Percentiles rank a stretch among this genome's conserved stretches.
Conservation (phyloP, 2,329 filamentous ascomycete species). For the Myriosclerotinia curreyana region DNA sequence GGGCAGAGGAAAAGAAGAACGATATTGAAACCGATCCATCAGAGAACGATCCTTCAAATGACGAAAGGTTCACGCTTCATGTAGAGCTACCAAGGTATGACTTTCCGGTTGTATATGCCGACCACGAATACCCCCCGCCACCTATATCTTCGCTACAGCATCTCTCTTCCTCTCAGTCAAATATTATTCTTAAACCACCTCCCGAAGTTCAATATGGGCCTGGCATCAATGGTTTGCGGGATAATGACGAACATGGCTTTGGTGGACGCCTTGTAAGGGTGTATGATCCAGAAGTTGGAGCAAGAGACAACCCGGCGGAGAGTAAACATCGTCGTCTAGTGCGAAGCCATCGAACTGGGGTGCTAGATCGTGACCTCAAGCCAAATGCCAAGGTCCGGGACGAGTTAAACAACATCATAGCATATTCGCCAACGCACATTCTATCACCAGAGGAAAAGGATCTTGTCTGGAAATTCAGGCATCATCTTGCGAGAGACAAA, state of each 20-base stretch:
- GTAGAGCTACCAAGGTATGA: constrained; percentile 93
- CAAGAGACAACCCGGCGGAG: constrained; percentile 88
- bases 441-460: constrained; percentile 91
- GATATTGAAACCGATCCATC: constrained; percentile 43
- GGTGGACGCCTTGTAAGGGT: constrained; percentile 71
- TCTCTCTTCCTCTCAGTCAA: constrained; percentile 60
- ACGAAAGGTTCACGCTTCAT: constrained; percentile 75
- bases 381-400: constrained; percentile 95
- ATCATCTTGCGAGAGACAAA: constrained; percentile 91
- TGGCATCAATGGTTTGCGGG: constrained; percentile 71
- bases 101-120: constrained; percentile 91
- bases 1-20: constrained; percentile 31
- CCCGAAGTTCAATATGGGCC: constrained; percentile 89
- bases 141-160: constrained; percentile 74
- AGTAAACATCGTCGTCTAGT: constrained; percentile 91
- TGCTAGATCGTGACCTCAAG: constrained; percentile 90
- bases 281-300: constrained; percentile 89
- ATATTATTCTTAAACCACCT: constrained; percentile 71
- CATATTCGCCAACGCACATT: constrained; percentile 87
- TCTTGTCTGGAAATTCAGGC: constrained; percentile 94
- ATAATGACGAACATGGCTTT: constrained; percentile 46
- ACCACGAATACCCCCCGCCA: constrained; percentile 85
- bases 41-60: constrained; percentile 38
- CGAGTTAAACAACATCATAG: constrained; percentile 85
- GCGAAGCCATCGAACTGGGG: constrained; percentile 84